A percentile compares a stretch with the other conserved stretches of the same genome.
These are phyloP conservation scores for Cryptococcus sp. DNA, from an alignment of 1,284 basidiomycete species.

Conservation along the genomic window DNA sequence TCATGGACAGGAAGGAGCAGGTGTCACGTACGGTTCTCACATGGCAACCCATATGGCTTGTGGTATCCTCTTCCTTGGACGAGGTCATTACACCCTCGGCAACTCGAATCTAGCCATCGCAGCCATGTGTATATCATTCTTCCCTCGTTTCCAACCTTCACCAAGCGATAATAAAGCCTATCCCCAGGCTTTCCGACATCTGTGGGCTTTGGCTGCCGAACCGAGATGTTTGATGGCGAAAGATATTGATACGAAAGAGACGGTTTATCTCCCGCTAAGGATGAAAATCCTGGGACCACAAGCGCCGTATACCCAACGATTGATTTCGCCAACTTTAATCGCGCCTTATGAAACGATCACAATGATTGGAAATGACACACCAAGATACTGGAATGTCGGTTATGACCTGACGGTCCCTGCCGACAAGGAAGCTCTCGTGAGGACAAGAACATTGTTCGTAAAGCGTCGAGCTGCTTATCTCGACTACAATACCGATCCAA, in stretches of 20 bases:
- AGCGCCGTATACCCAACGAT: slow-evolving; percentile 52
- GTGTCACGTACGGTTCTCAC: slow-evolving; percentile 82
- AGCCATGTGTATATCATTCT: slow-evolving; percentile 82
- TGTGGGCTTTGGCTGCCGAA: slow-evolving; percentile 94
- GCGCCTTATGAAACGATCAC: slow-evolving; percentile 75
- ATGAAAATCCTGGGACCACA: slow-evolving; percentile 54
- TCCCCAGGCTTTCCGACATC: slow-evolving; percentile 85
- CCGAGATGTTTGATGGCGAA: slow-evolving; percentile 85
- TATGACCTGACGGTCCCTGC: slow-evolving; percentile 66
- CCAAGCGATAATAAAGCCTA: slow-evolving; percentile 86
- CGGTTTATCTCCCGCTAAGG: slow-evolving; percentile 86
- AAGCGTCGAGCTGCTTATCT: slow-evolving; percentile 89
- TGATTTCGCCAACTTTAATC: slow-evolving; percentile 87
- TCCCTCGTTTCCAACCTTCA: slow-evolving; percentile 73
- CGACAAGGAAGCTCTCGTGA: slow-evolving; percentile 67
- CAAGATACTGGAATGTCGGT: slow-evolving; percentile 88
- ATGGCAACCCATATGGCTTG: slow-evolving; percentile 87
- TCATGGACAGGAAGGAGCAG: slow-evolving; percentile 79
- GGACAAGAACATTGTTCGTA: slow-evolving; percentile 77
- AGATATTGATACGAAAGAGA: slow-evolving; percentile 83
- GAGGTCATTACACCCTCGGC: slow-evolving; percentile 86
- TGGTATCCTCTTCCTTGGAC: slow-evolving; percentile 89
- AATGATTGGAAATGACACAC: slow-evolving; percentile 80
- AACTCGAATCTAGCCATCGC: slow-evolving; percentile 89
- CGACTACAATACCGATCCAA: slow-evolving; percentile 86